These are phyloP conservation scores for thale cress (Arabidopsis thaliana) DNA, from an alignment of 345 rosid species.

Conservation along the genomic window TAIR10.1 NC_003075.7:17799001-17799500, in stretches of 20 bases:
- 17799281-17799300: background rate
- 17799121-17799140: no score
- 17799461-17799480: background rate
- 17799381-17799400: conserved; percentile 2
- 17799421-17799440: conserved; percentile 5
- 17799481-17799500: background rate
- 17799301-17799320: conserved; percentile 3
- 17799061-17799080: background rate
- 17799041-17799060: background rate
- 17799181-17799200: conserved; percentile 33
- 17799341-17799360: conserved; percentile 34
- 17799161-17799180: background rate
- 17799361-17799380: background rate
- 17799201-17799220: conserved; percentile 19
- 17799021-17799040: background rate
- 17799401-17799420: conserved; percentile 3
- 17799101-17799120: no score
- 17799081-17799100: no score
- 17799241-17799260: background rate
- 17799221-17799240: background rate
- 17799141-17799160: background rate
- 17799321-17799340: conserved; percentile 17
- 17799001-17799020: background rate
- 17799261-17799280: background rate
- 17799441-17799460: conserved; percentile 37